A percentile compares a stretch with the other conserved stretches of the same genome.
Evolutionary conservation across 768 basidiomycete species (phyloP).

Genomic region (Tylopilus subfusipes): DNA sequence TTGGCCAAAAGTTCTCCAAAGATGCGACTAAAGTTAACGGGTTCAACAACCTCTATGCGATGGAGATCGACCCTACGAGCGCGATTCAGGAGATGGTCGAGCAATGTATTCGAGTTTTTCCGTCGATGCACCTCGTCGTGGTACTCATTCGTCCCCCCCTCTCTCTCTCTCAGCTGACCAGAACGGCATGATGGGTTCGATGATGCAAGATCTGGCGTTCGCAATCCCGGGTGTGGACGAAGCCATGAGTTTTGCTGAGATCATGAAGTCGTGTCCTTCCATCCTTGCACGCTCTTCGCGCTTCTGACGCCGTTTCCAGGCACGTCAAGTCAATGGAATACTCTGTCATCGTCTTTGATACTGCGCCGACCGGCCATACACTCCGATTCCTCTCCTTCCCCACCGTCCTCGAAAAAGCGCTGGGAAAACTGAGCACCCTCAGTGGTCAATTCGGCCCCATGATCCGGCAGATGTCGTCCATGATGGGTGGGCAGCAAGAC

Average conservation of each 20-base stretch:
- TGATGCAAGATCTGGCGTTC: slow-evolving; percentile 99
- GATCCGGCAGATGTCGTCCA: slow-evolving; percentile 92
- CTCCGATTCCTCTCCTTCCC: slow-evolving; percentile 99
- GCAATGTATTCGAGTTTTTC: slow-evolving; percentile 55
- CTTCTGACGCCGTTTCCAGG: slow-evolving; percentile 40
- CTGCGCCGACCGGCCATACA: slow-evolving; percentile 97
- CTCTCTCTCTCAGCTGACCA: slow-evolving; percentile 62
- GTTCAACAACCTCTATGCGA: slow-evolving; percentile 93
- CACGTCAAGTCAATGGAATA: slow-evolving; percentile 99
- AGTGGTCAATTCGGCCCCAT: slow-evolving; percentile 96
- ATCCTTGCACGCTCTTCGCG: background rate
- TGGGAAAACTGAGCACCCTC: slow-evolving; percentile 91
- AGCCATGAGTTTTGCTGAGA: slow-evolving; percentile 99
- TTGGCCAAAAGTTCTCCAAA: slow-evolving; percentile 98
- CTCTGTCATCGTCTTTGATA: slow-evolving; percentile 99
- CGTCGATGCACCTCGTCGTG: background rate
- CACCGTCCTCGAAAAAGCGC: slow-evolving; percentile 92
- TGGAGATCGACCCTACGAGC: slow-evolving; percentile 99
- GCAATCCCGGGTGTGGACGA: slow-evolving; percentile 99
- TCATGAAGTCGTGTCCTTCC: slow-evolving; percentile 78
- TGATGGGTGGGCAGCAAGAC: slow-evolving; percentile 91
- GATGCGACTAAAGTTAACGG: slow-evolving; percentile 98
- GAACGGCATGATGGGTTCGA: slow-evolving; percentile 94
- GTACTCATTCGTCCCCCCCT: background rate
- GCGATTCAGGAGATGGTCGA: slow-evolving; percentile 99